phyloP scores from a whole-genome alignment of 225 moss, liverwort and hornwort genomes.

The Ulota crispa region DNA sequence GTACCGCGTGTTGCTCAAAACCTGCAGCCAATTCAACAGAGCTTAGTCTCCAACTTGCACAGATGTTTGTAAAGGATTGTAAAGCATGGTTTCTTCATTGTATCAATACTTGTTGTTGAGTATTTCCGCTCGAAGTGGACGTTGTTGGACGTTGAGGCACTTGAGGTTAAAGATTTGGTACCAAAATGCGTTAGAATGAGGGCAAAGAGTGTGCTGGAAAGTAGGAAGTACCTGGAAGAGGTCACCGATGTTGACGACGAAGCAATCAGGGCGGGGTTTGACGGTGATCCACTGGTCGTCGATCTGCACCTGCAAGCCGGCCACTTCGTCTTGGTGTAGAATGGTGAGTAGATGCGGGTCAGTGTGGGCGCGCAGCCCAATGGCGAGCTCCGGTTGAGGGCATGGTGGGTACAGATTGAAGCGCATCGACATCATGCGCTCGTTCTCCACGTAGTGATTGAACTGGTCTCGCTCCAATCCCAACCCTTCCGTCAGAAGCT shows the following conservation, averaged over 20 bases:
- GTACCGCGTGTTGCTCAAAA: constrained; percentile 62
- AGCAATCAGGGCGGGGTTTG: constrained; percentile 59
- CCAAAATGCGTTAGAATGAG: not conserved
- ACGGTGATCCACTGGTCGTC: constrained; percentile 64
- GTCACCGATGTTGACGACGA: constrained; percentile 66
- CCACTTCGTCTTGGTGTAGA: constrained; percentile 62
- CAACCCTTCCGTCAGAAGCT: constrained; percentile 58
- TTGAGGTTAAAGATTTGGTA: not conserved
- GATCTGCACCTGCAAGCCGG: constrained; percentile 66
- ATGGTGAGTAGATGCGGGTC: constrained; percentile 69
- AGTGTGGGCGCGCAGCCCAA: constrained; percentile 62
- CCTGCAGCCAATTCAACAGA: constrained; percentile 27
- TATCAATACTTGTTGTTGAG: too few species aligned
- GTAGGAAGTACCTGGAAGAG: constrained; percentile 52
- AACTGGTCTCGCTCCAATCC: constrained; percentile 52
- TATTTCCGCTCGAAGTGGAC: too few species aligned
- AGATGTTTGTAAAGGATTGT: not conserved
- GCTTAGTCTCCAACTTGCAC: not conserved
- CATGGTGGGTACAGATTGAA: constrained; percentile 64
- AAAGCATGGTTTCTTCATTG: too few species aligned
- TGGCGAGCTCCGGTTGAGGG: constrained; percentile 58
- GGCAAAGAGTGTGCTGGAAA: not conserved
- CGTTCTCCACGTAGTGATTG: constrained; percentile 51
- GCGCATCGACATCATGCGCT: constrained; percentile 65
- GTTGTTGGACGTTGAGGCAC: too few species aligned